Evolutionary conservation across 495 filamentous ascomycete genomes (phyloP), one percentile per base, ranked within the genome.

Genomic region (Penicillium longicatenatum): DNA sequence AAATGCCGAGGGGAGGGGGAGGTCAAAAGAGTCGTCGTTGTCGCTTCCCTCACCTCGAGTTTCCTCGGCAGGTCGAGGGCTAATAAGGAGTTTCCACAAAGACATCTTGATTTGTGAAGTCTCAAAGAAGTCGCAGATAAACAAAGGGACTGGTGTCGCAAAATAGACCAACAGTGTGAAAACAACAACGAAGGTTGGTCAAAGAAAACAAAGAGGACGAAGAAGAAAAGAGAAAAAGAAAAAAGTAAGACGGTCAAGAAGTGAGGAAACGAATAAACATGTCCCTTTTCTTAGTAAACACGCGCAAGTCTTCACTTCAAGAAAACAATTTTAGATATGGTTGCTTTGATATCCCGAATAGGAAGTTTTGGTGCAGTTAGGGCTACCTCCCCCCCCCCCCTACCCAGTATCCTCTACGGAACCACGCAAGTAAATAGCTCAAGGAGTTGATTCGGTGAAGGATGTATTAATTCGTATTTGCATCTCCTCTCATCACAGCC

Each of bases 391-490:
- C 9, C 11, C 31, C 31, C 2, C 3, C 12, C 9, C 11, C 8
- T 2, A 26, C 26, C 26, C 26, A 35, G 31, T 14, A 6, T 35
- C 31, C 12, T 6, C 8, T 43, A 43, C 41, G 5, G 19, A 17
- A 20, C 5, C 9, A 16, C 19, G 4, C 10, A 43, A 17, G 41
- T 17, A 6, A 10, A 24, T 6, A 47, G 20, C 21, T 2, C 20
- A 47, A 31, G 1, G 14, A 16, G 19, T 49, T 49, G 46, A 31
- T 49, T 31, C 46, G 31, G 30, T 41, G 50, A 49, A 51, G 55
- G 54, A 60, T 50, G 37, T 43, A 67, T 64, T 61, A 68, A 50
- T 61, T 64, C 64, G 58, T 62, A 62, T 58, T 66, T 64, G 66
- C 61, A 66, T 63, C 54, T 66, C 62, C 59, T 57, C 29, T 55